Evolutionary conservation across 78 protist genomes (phyloP).

Genomic region (Dictyostelium brefeldianum): DNA sequence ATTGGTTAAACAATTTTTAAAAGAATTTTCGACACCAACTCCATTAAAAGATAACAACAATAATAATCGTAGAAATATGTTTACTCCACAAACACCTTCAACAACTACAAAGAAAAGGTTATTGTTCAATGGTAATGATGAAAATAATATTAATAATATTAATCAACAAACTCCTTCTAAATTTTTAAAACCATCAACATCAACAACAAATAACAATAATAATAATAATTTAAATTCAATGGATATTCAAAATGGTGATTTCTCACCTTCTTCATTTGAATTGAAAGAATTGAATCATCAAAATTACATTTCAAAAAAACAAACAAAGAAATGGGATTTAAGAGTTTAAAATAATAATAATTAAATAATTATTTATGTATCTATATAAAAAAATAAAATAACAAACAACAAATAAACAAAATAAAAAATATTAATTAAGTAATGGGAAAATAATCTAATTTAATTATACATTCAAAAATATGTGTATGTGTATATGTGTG

Average conservation of each 20-base stretch:
- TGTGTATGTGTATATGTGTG: neutral
- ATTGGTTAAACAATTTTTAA: conserved; percentile 4
- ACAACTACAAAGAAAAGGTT: conserved; percentile 24
- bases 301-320: neutral
- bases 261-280: conserved; percentile 12
- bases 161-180: conserved; percentile 7
- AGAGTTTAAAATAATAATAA: conserved; percentile 4
- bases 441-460: neutral
- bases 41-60: conserved; percentile 6
- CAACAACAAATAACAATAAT: neutral
- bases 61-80: neutral
- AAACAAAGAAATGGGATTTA: conserved; percentile 23
- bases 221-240: neutral
- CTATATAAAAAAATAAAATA: neutral
- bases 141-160: neutral
- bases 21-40: conserved; percentile 44
- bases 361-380: neutral
- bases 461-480: neutral
- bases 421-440: neutral
- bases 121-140: conserved; percentile 7
- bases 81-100: neutral
- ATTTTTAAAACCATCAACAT: neutral
- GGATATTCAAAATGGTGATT: neutral
- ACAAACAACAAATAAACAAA: neutral
- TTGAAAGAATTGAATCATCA: conserved; percentile 8